Evolutionary conservation across 2,329 filamentous ascomycete species (phyloP).

Genomic region (Neopestalotiopsis sp.): DNA sequence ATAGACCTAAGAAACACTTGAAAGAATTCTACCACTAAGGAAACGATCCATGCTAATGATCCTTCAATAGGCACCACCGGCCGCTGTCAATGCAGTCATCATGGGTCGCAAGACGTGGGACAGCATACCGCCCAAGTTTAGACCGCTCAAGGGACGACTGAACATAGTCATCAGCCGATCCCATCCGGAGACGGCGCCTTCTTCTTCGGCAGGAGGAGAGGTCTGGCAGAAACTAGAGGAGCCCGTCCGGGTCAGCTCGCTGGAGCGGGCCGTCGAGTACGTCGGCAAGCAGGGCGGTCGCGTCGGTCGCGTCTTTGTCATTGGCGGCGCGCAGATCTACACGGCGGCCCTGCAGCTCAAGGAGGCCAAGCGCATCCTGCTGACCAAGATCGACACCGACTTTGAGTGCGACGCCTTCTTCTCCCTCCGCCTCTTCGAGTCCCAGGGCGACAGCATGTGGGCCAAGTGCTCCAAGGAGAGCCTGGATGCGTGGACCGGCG

Average conservation of each 20-base stretch:
- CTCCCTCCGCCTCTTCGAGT: conserved; percentile 58
- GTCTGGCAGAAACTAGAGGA: conserved; percentile 35
- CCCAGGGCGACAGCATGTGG: conserved; percentile 55
- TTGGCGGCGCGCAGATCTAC: conserved; percentile 91
- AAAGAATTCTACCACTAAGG: background rate
- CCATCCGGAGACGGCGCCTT: conserved; percentile 31
- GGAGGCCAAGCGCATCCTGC: conserved; percentile 66
- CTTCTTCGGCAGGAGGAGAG: too few relatives aligned
- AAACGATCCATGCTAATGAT: background rate
- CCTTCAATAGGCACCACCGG: conserved; percentile 34
- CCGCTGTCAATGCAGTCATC: conserved; percentile 75
- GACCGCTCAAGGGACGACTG: conserved; percentile 78
- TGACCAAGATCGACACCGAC: conserved; percentile 72
- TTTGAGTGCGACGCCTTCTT: conserved; percentile 83
- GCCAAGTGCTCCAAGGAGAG: conserved; percentile 53
- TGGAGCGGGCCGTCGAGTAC: conserved; percentile 62
- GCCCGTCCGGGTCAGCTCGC: conserved; percentile 62
- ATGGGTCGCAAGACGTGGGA: conserved; percentile 99
- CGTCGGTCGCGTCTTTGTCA: conserved; percentile 76
- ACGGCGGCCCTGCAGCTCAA: conserved; percentile 66
- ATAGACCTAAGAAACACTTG: background rate
- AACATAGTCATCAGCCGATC: conserved; percentile 81
- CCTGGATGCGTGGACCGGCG: conserved; percentile 69
- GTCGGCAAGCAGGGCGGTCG: conserved; percentile 41
- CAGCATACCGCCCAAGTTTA: conserved; percentile 78